Base-by-base conservation (phyloP, 2,329 filamentous ascomycete genomes). In the Sphaerostilbella broomeana region DNA sequence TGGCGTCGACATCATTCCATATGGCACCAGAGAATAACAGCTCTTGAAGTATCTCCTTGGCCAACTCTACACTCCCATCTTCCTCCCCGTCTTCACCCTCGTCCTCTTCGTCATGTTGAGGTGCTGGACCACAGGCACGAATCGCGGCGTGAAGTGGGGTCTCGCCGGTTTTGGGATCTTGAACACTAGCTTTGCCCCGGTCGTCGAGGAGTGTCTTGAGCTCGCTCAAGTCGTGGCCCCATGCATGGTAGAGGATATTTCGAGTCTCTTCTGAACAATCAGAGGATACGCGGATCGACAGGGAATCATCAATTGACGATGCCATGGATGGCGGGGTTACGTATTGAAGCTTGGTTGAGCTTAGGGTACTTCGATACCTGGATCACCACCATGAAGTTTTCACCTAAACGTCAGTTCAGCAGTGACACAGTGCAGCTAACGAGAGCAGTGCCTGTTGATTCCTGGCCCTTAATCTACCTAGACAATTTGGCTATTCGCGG, bases 1-100 rank as follows among this genome's bases (percentile, higher is more conserved):
- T 82, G 49, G 70, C 65, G 60, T 97, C 87, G 40, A 97, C 69
- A 59, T 95, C 89, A 65, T 98, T 98, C 92, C 92, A 98, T 51
- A 97, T 95, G 9, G 87, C 92, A 21, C 92, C 92, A 51, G 84
- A 83, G 54, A 89, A 75, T 44, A 97, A 79, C 6, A 97, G 72
- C 55, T 92, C 76, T 50, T 77, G 75, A 4, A 95, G 68, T 0
- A 82, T 81, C 37, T 79, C 76, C 40, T 74, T 72, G 3, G 80
- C 84, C 26, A 75, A 74, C 32, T 80, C 74, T 21, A 84, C 60
- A 18, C 61, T 57, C 38, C 63, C 51, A 18, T 65, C 61, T 17
- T 65, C 63, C 3, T 60, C 59, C 3, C 55, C 50, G 5, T 47
- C 48, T 11, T 48, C 44, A 8, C 54, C 50, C 4, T 19, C 29